Evolutionary conservation across 2,329 filamentous ascomycete genomes (phyloP), one percentile per base, ranked within the genome.

Genomic region (Curvularia eragrostidis): DNA sequence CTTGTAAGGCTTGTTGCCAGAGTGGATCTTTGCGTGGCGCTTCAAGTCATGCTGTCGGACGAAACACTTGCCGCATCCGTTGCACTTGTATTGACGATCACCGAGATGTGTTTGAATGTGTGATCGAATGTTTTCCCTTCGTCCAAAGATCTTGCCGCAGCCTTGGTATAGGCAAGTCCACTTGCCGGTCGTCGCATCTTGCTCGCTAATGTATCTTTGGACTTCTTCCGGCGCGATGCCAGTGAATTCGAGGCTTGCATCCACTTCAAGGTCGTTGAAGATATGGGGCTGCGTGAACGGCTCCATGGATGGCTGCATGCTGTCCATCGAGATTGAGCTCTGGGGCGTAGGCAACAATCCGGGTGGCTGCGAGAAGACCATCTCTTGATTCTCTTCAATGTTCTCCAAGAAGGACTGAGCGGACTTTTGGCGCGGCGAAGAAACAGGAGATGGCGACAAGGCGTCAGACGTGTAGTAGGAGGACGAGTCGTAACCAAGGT

Each of bases 71-170:
- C 90, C 85, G 81, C 95, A 99, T 54, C 91, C 89, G 44, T 94
- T 93, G 79, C 95, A 99, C 77, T 91, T 89, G 80, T 92, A 99
- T 75, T 97, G 95, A 47, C 95, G 87, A 76, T 99, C 95, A 70
- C 96, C 95, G 63, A 99, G 88, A 78, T 99, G 95, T 3, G 95
- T 99, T 79, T 99, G 95, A 13, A 99, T 91, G 76, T 99, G 95
- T 0, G 93, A 96, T 76, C 97, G 96, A 82, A 98, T 97, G 79
- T 99, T 98, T 77, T 99, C 95, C 77, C 97, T 96, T 67, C 95
- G 87, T n/a, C 93, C 94, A 74, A 99, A 98, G 52, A 88, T 87
- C 77, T 97, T 96, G 67, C 88, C 86, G 77, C 95, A 99, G 26
- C 88, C 88, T 8, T 91, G 81, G 67, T 77, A 83, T 15, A 83